A percentile compares a stretch with the other conserved stretches of the same genome.
Conservation (phyloP, 345 rosid genomes). For the Capsella bursapastoris region DNA sequence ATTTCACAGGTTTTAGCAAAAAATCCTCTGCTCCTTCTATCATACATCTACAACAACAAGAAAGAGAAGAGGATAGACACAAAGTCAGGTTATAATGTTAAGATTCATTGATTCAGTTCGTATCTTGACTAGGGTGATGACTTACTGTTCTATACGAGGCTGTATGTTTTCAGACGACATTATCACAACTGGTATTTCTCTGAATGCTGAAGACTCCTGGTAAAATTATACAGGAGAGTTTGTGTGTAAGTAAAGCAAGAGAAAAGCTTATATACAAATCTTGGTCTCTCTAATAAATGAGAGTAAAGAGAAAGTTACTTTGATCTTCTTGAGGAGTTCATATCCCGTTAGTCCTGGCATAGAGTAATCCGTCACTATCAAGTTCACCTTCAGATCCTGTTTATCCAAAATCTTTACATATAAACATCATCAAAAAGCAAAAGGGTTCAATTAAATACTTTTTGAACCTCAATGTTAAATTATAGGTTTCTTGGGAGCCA, state of each 20-base stretch:
- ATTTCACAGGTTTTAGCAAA: constrained; percentile 80
- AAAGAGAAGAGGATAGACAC: too few species aligned
- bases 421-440: background rate
- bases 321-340: constrained; percentile 82
- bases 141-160: constrained; percentile 71
- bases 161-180: constrained; percentile 81
- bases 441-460: background rate
- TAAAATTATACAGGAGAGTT: background rate
- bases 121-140: background rate
- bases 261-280: background rate
- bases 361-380: constrained; percentile 78
- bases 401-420: background rate
- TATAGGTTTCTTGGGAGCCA: constrained; percentile 31
- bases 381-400: constrained; percentile 78
- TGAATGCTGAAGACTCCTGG: constrained; percentile 71
- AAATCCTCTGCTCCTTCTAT: constrained; percentile 91
- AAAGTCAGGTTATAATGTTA: background rate
- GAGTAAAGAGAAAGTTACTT: constrained; percentile 45
- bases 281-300: background rate
- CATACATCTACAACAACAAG: constrained; percentile 55
- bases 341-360: constrained; percentile 89
- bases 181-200: constrained; percentile 76
- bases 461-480: background rate
- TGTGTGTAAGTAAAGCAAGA: background rate
- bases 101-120: background rate